Base-by-base conservation (phyloP, 257 asterid genomes). In the Catharanthus roseus region DNA sequence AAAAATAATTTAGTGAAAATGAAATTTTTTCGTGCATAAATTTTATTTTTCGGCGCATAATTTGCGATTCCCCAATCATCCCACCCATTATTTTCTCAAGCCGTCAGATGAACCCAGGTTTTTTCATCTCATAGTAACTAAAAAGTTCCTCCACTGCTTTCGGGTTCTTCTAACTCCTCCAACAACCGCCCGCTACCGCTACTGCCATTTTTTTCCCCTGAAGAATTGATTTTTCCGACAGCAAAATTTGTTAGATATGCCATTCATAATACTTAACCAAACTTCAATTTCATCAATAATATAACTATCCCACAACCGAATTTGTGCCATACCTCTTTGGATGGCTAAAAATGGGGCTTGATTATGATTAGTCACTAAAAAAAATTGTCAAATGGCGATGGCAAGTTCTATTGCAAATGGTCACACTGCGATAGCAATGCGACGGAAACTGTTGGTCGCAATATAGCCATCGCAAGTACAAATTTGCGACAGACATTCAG, bases 241-340 rank as follows among this genome's bases (percentile, higher is more conserved):
- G 64, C 70, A 15, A 78, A 45, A 12, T 28, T 10, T 23, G 62
- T 60, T n/a, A 85, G 53, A 44, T 82, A 91, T 78, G 58, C 95
- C 95, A 49, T 86, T 70, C 19, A 86, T 58, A 29, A 87, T 74
- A 57, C 24, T 72, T 13, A 41, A 15, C 0, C 92, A 91, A 21
- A 83, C 77, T 5, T 69, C 71, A 23, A 85, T 84, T 41, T 44
- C 69, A 34, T 85, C 88, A n/a, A n/a, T n/a, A n/a, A n/a, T n/a
- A n/a, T n/a, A n/a, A n/a, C n/a, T n/a, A 34, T 83, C 86, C 90
- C 91, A 84, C 23, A 88, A 28, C 97, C 93, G 88, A 16, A 85
- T 61, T 5, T 77, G 85, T 0, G 82, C 67, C 79, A 88, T 60
- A 7, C 92, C 93, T 69, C 56, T 75, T 49, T 70, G 85, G 8